Percentiles rank a stretch among this genome's conserved stretches.
These are phyloP conservation scores for Rhynchospora pubera DNA, from an alignment of 176 grass and related monocot species.

Conservation along the genomic window DNA sequence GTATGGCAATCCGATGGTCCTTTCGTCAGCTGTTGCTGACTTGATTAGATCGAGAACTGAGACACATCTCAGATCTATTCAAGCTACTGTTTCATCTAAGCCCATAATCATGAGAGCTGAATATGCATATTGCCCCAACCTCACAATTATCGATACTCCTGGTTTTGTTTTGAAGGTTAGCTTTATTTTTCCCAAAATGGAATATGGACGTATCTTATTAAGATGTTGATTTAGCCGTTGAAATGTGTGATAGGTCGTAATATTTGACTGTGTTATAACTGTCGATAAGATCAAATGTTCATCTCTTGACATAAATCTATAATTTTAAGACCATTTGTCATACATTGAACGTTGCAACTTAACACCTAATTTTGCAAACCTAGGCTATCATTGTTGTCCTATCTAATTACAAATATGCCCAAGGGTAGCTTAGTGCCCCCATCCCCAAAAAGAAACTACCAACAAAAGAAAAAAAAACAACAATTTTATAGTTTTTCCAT, in stretches of 20 bases:
- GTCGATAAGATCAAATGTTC: not conserved
- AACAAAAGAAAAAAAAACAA: not conserved
- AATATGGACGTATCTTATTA: not conserved
- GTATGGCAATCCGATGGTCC: conserved; percentile 66
- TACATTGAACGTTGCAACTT: not conserved
- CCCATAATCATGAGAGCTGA: conserved; percentile 97
- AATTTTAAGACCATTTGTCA: not conserved
- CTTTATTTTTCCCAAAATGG: not conserved
- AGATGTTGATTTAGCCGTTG: not conserved
- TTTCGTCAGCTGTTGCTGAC: conserved; percentile 67
- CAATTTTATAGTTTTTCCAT: not conserved
- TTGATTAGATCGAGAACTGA: conserved; percentile 88
- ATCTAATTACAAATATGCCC: not conserved
- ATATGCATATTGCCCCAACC: conserved; percentile 96
- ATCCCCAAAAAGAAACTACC: not conserved
- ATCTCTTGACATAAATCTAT: not conserved
- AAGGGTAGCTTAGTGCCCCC: not conserved
- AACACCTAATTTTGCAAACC: not conserved
- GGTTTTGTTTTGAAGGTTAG: conserved; percentile 91
- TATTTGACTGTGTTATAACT: not conserved
- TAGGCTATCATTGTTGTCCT: not conserved
- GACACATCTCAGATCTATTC: conserved; percentile 57
- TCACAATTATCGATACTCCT: conserved; percentile 98
- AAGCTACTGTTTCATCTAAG: conserved; percentile 78
- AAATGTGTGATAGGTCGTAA: not conserved